These are phyloP conservation scores for Dryadomyces quercivorus DNA, from an alignment of 2,329 filamentous ascomycete species.

Conservation along the genomic window DNA sequence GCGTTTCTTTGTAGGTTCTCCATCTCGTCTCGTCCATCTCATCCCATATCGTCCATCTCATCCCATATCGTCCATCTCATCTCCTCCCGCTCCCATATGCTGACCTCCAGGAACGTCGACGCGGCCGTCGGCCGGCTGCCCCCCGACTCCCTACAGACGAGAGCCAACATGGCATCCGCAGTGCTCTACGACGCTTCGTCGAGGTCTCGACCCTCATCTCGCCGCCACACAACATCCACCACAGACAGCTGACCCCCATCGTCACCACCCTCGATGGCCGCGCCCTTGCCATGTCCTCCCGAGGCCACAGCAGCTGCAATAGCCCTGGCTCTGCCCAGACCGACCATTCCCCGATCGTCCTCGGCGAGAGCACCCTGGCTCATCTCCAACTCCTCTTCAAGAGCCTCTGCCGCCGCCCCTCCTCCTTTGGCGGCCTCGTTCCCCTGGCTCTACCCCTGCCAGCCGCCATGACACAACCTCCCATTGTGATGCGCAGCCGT, in stretches of 20 bases:
- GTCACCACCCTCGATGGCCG: conserved; percentile 11
- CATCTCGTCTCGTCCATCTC: not conserved
- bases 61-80: not conserved
- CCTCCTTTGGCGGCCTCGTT: conserved; percentile 7
- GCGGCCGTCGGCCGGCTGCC: not conserved
- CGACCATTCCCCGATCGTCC: conserved; percentile 18
- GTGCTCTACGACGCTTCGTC: conserved; percentile 10
- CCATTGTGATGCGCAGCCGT: conserved; percentile 22
- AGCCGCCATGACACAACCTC: not conserved
- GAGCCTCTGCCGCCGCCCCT: conserved; percentile 25
- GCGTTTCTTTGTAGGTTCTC: not conserved
- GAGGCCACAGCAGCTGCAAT: conserved; percentile 10
- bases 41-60: not conserved
- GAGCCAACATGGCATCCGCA: conserved; percentile 2
- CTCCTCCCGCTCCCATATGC: not conserved
- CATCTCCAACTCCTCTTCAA: conserved; percentile 36
- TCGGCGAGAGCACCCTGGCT: conserved; percentile 36
- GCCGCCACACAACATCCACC: conserved; percentile 15
- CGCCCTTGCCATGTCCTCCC: not conserved
- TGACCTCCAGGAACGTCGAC: conserved; percentile 1
- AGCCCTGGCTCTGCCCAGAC: conserved; percentile 12
- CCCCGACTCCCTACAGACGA: not conserved
- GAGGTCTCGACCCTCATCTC: conserved; percentile 18
- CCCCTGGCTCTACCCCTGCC: not conserved
- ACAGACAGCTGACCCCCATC: conserved; percentile 2